Conservation (phyloP, 768 basidiomycete genomes). For the Hericium erinaceus region DNA sequence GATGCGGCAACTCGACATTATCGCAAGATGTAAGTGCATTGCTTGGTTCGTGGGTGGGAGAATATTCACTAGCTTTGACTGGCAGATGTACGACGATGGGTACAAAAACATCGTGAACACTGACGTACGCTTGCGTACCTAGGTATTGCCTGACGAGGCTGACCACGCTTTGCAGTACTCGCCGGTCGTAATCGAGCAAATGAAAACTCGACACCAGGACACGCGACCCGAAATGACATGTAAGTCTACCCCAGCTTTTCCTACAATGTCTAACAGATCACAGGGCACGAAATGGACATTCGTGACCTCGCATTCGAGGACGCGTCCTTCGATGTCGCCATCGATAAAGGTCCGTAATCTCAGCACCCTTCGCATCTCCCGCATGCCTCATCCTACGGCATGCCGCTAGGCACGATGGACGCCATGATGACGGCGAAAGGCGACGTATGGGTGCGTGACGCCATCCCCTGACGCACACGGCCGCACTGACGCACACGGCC, state of each 20-base stretch:
- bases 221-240: slow-evolving; percentile 64
- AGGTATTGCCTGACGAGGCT: not conserved
- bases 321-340: slow-evolving; percentile 63
- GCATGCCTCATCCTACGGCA: not conserved
- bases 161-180: slow-evolving; percentile 48
- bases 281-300: slow-evolving; percentile 84
- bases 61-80: too few relatives aligned
- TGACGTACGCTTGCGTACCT: slow-evolving; percentile 41
- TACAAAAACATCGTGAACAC: slow-evolving; percentile 73
- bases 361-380: not conserved
- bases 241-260: slow-evolving; percentile 21
- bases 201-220: slow-evolving; percentile 44
- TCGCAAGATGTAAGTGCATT: slow-evolving; percentile 53
- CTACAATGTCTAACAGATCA: not conserved
- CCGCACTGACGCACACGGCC: too few relatives aligned
- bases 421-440: slow-evolving; percentile 81
- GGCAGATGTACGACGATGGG: slow-evolving; percentile 81
- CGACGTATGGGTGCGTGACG: slow-evolving; percentile 59
- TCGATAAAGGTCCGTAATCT: slow-evolving; percentile 59
- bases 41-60: not conserved
- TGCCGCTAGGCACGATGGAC: slow-evolving; percentile 64
- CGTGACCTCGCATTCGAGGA: slow-evolving; percentile 53
- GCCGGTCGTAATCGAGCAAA: slow-evolving; percentile 60
- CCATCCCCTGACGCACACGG: not conserved
- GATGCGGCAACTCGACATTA: slow-evolving; percentile 76